phyloP scores from a whole-genome alignment of 257 asterid genomes.

The Capsicum baccatum region DNA sequence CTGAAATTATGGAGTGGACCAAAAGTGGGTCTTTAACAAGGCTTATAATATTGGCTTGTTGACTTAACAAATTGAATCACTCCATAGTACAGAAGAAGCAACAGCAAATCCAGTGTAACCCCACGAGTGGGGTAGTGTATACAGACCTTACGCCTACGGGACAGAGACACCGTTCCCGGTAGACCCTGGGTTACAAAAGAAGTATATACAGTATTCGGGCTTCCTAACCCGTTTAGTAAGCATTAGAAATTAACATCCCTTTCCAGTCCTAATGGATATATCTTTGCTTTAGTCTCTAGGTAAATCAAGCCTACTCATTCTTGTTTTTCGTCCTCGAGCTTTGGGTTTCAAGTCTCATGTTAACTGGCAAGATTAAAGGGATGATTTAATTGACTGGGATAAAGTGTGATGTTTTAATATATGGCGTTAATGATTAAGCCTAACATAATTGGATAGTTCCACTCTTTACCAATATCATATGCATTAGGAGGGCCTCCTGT shows the following conservation, averaged over 20 bases:
- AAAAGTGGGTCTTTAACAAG: conserved; percentile 59
- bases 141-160: no score
- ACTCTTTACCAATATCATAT: not conserved
- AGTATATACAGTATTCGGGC: not conserved
- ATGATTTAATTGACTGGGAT: not conserved
- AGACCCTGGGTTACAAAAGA: not conserved
- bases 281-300: not conserved
- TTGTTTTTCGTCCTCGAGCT: not conserved
- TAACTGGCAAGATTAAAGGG: not conserved
- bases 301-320: not conserved
- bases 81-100: conserved; percentile 23
- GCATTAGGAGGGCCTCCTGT: not conserved
- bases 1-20: conserved; percentile 72
- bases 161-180: no score
- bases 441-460: not conserved
- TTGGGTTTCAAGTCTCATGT: not conserved
- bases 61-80: conserved; percentile 48
- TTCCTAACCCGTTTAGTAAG: not conserved
- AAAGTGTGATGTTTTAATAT: not conserved
- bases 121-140: no score
- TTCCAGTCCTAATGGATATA: not conserved
- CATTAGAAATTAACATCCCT: not conserved
- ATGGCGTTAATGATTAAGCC: not conserved
- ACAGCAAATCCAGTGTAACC: not conserved
- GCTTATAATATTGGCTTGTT: conserved; percentile 45